A percentile compares a stretch with the other conserved stretches of the same genome.
These are phyloP conservation scores for Cyclotella cryptica DNA, from an alignment of 108 stramenopile genomes.

Conservation along the genomic window DNA sequence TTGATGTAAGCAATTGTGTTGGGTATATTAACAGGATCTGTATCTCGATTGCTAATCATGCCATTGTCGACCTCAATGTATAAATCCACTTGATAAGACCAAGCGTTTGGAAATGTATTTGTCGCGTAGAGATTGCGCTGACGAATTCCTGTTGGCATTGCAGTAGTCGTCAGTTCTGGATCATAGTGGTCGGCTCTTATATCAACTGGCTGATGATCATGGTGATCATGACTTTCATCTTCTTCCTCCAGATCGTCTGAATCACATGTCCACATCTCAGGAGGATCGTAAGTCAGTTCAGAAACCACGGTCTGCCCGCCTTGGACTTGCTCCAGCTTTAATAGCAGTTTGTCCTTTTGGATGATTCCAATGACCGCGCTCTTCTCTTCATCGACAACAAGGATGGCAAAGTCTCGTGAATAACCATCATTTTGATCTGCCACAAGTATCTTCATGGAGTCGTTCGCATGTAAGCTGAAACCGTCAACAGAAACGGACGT, in stretches of 20 bases:
- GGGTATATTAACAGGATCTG: not conserved
- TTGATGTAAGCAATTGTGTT: conserved; percentile 22
- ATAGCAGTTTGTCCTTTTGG: not conserved
- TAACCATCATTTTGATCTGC: not conserved
- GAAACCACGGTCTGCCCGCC: not conserved
- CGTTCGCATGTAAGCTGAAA: not conserved
- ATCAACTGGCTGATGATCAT: not conserved
- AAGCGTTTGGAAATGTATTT: conserved; percentile 4
- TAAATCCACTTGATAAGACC: conserved; percentile 18
- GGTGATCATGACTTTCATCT: not conserved
- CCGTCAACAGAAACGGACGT: not conserved
- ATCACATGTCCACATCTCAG: not conserved
- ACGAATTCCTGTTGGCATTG: not conserved
- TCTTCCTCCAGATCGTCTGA: not conserved
- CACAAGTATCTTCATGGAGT: not conserved
- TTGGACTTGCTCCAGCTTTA: not conserved
- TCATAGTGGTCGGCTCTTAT: not conserved
- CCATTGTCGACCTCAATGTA: conserved; percentile 14
- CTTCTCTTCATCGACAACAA: not conserved
- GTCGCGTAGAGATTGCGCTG: not conserved
- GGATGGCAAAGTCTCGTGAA: not conserved
- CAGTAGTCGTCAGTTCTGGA: too few species aligned
- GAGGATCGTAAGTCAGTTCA: not conserved
- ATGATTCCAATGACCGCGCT: not conserved
- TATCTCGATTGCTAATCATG: not conserved